Percentiles rank a stretch among this genome's conserved stretches.
These are phyloP conservation scores for Symbiodinium natans DNA, from an alignment of 73 alveolate genomes.

Conservation along the genomic window DNA sequence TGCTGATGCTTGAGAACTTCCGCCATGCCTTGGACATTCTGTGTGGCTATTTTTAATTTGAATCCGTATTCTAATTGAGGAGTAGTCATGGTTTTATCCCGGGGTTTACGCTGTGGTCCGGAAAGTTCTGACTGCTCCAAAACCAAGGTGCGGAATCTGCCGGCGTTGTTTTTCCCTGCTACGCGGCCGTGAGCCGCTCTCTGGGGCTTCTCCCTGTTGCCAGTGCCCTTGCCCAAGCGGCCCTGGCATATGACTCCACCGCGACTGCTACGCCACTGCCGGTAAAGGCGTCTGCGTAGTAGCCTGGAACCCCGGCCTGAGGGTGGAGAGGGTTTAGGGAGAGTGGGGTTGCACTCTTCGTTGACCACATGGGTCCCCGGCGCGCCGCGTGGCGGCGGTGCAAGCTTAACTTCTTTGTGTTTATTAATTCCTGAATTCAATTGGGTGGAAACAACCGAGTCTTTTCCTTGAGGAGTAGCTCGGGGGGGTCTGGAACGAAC, in stretches of 20 bases:
- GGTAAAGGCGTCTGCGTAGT: not conserved
- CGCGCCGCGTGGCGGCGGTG: conserved; percentile 65
- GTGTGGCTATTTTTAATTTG: not conserved
- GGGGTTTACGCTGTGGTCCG: not conserved
- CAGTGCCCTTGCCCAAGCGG: conserved; percentile 7
- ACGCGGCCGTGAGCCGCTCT: conserved; percentile 11
- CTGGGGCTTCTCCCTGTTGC: conserved; percentile 3
- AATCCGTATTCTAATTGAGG: not conserved
- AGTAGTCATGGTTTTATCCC: not conserved
- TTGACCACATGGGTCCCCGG: conserved; percentile 11
- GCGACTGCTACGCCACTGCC: not conserved
- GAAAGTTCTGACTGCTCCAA: not conserved
- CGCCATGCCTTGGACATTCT: not conserved
- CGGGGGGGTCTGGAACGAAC: no score
- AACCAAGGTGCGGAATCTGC: not conserved
- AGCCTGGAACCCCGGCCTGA: not conserved
- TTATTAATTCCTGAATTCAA: no score
- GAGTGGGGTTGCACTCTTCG: not conserved
- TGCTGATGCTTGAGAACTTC: not conserved
- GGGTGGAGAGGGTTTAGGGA: not conserved
- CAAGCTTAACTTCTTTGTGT: not conserved
- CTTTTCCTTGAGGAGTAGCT: no score
- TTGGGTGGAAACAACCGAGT: no score
- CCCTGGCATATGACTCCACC: not conserved
- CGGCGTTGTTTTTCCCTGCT: not conserved